A percentile compares a stretch with the other conserved stretches of the same genome.
Evolutionary conservation across 148 eudicot species (phyloP).

Genomic region (Camellia lanceoleosa): DNA sequence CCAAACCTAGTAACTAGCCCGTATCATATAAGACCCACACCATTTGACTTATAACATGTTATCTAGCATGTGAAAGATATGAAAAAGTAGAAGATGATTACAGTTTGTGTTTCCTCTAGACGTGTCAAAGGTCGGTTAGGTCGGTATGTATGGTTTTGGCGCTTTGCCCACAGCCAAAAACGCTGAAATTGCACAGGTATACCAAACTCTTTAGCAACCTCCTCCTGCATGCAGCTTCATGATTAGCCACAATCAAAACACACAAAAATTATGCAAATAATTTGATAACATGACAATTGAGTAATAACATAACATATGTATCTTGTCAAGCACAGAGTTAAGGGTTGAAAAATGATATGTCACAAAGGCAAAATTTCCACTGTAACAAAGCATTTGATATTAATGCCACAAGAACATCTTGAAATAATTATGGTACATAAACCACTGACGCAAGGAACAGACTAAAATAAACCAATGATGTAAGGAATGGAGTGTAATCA

Average conservation of each 20-base stretch:
- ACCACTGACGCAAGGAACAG: neutral
- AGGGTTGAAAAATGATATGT: neutral
- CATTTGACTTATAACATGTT: no score
- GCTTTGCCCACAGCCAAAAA: conserved; percentile 83
- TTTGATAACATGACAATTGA: neutral
- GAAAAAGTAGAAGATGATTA: conserved; percentile 20
- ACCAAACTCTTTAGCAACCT: conserved; percentile 73
- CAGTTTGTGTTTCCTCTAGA: conserved; percentile 63
- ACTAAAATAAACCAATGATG: no score
- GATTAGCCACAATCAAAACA: neutral
- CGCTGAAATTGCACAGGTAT: conserved; percentile 68
- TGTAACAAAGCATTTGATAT: neutral
- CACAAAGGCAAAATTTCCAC: neutral
- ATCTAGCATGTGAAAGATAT: neutral
- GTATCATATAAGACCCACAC: no score
- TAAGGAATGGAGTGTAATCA: neutral
- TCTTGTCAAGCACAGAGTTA: no score
- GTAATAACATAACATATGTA: neutral
- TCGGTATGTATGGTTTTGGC: conserved; percentile 78
- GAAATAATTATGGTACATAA: neutral
- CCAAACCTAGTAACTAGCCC: no score
- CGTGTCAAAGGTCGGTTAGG: conserved; percentile 71
- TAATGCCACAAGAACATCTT: neutral
- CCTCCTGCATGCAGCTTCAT: conserved; percentile 43
- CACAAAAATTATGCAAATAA: neutral